These are phyloP conservation scores for Aegilops sharonensis DNA, from an alignment of 176 grass and related monocot species.

Conservation along the genomic window DNA sequence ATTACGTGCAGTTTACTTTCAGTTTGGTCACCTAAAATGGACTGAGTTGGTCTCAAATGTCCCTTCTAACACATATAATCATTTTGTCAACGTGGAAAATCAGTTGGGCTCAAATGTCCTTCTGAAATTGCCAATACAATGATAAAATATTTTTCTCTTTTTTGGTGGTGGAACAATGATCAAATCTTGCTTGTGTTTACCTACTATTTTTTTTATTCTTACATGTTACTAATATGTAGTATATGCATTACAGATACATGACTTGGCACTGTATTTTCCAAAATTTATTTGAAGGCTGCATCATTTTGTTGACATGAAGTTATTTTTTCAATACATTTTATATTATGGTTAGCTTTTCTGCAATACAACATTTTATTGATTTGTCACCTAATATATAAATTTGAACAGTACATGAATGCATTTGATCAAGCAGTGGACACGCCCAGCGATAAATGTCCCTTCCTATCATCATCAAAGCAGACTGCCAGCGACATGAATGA, in stretches of 20 bases:
- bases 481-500: constrained; percentile 77
- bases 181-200: background rate
- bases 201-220: background rate
- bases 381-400: constrained; percentile 27
- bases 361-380: background rate
- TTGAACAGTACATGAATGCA: constrained; percentile 80
- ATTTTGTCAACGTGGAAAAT: no score
- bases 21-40: constrained; percentile 98
- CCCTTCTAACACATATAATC: background rate
- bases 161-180: no score
- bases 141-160: no score
- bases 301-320: background rate
- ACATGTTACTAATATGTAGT: background rate
- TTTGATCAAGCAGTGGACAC: constrained; percentile 87
- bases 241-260: background rate
- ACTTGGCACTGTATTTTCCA: background rate
- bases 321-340: background rate
- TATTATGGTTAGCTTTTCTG: constrained; percentile 6
- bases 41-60: constrained; percentile 44
- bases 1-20: constrained; percentile 18
- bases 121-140: no score
- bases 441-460: constrained; percentile 61
- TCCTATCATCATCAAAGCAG: constrained; percentile 78
- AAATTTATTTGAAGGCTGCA: background rate
- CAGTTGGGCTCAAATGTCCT: no score